These are phyloP conservation scores for Fusarium secorum DNA, from an alignment of 2,329 filamentous ascomycete species.

Conservation along the genomic window DNA sequence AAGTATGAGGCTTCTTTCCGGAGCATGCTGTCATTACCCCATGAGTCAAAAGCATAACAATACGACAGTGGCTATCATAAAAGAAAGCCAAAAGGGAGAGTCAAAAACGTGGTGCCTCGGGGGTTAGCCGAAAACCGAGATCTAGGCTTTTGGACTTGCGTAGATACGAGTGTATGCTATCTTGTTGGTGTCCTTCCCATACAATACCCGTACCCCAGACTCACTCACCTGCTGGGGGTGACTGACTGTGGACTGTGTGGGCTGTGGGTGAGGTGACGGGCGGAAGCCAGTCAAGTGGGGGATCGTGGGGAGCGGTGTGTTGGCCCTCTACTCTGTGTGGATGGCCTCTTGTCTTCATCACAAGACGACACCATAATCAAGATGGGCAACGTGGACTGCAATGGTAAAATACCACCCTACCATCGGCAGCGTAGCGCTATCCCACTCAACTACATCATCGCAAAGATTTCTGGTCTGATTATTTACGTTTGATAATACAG, in stretches of 20 bases:
- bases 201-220: conserved; percentile 30
- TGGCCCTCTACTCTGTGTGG: conserved; percentile 26
- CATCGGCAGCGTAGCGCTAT: conserved; percentile 13
- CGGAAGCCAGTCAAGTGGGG: conserved; percentile 26
- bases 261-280: conserved; percentile 4
- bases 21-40: neutral
- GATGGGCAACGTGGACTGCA: conserved; percentile 25
- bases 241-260: neutral
- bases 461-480: neutral
- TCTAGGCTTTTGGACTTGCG: neutral
- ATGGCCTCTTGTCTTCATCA: conserved; percentile 30
- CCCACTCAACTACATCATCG: conserved; percentile 29
- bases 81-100: neutral
- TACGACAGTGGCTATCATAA: neutral
- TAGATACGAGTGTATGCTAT: neutral
- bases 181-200: neutral
- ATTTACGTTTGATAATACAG: conserved; percentile 20
- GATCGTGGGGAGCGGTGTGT: conserved; percentile 42
- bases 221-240: conserved; percentile 6
- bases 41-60: conserved; percentile 9
- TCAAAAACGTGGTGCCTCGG: conserved; percentile 21
- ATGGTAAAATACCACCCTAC: conserved; percentile 23
- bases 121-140: conserved; percentile 36
- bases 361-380: conserved; percentile 19
- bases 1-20: neutral